Conservation (phyloP, 1,284 basidiomycete species). For the Meripilus lineatus region DNA sequence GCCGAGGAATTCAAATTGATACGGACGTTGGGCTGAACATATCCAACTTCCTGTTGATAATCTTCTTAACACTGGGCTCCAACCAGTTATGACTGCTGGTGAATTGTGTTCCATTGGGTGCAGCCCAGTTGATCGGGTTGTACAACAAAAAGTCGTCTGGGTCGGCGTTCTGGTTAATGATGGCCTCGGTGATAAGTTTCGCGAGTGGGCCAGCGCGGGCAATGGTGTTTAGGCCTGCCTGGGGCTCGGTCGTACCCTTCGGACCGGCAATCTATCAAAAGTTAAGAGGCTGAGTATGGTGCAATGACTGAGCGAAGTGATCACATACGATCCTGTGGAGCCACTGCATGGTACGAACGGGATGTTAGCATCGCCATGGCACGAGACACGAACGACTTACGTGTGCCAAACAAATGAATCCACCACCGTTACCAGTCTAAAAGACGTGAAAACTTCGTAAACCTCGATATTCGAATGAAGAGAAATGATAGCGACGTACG, state of each 20-base stretch:
- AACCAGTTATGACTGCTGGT: constrained; percentile 43
- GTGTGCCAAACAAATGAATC: constrained; percentile 56
- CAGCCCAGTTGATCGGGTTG: constrained; percentile 47
- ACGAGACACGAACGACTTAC: constrained; percentile 30
- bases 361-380: neutral
- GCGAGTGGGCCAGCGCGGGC: constrained; percentile 47
- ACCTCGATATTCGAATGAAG: neutral
- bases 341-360: constrained; percentile 36
- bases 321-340: constrained; percentile 52
- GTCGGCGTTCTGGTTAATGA: constrained; percentile 38
- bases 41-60: constrained; percentile 44
- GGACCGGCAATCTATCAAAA: constrained; percentile 45
- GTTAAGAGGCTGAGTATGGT: neutral
- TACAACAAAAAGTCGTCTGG: constrained; percentile 42
- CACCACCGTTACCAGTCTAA: constrained; percentile 58
- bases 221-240: constrained; percentile 52
- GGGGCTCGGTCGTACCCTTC: constrained; percentile 46
- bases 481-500: constrained; percentile 23
- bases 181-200: constrained; percentile 41
- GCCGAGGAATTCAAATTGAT: neutral
- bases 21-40: constrained; percentile 43
- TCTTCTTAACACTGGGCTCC: constrained; percentile 30
- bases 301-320: neutral
- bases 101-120: constrained; percentile 43
- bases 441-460: neutral